Base-by-base conservation (phyloP, 2,329 filamentous ascomycete genomes). In the Thielaviopsis ethacetica region DNA sequence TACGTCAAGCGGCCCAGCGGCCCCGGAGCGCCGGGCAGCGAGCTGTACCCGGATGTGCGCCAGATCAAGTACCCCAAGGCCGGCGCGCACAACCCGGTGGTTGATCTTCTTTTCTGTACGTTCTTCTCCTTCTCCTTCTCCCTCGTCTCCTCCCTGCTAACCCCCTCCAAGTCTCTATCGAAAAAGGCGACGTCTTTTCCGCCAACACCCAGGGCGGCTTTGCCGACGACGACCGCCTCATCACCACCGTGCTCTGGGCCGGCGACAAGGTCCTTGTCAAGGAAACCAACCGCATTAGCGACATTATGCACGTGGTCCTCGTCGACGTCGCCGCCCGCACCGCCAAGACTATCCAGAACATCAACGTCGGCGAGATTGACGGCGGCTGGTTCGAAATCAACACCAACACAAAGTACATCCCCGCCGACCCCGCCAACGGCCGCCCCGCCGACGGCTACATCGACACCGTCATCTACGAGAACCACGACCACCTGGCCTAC, bases 1-100 rank as follows among this genome's bases (percentile, higher is more conserved):
- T 98, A 93, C 71, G 74, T 96, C 62, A 88, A 88, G 24, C 79
- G 89, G 51, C 91, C 93, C 1, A 94, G 88, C 64, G 89, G 89
- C 26, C 78, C 81, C 54, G 63, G 76, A 54, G 84, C 89, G 3
- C 72, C 78, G 1, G 90, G 88, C 21, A 81, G 94, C 64, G 90
- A 96, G 68, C 83, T 82, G 57, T 98, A 98, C 67, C 93, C 93
- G 0, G 91, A 97, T 67, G 84, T 91, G 41, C 82, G 85, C 63
- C 75, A 90, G 65, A 94, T 98, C 79, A 98, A 98, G 71, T 98
- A 98, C 66, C 94, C 93, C 54, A 97, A 97, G 71, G 86, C 93
- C 21, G 94, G 93, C 3, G 85, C 91, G 1, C 90, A 91, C 53
- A 98, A 98, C 69, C 93, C 93, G 0, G 81, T 88, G 15, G 91